Percentiles rank a stretch among this genome's conserved stretches.
Conservation (phyloP, 805 yeast genomes). For the Myxozyma neotropica region DNA sequence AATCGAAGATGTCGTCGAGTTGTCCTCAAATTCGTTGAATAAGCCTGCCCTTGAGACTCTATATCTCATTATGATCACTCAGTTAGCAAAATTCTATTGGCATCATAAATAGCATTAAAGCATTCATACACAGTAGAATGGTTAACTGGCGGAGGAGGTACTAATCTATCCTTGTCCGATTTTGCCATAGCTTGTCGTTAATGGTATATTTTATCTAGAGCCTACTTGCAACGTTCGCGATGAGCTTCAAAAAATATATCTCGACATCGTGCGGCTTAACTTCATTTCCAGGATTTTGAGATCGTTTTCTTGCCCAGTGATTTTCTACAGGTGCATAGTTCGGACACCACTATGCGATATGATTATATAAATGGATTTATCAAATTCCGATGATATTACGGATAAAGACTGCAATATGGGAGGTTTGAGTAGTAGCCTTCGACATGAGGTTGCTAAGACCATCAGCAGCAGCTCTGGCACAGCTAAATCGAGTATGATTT, state of each 20-base stretch:
- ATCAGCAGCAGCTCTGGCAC: background rate
- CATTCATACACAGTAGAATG: background rate
- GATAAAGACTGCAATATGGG: background rate
- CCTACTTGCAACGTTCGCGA: background rate
- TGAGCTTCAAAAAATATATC: background rate
- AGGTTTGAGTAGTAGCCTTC: background rate
- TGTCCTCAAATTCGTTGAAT: background rate
- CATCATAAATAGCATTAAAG: background rate
- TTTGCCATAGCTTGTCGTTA: background rate
- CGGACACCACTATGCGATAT: background rate
- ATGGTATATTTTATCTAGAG: background rate
- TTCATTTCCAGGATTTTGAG: background rate
- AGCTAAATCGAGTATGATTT: conserved; percentile 49
- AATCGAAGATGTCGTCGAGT: background rate
- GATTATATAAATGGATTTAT: background rate
- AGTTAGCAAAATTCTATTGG: background rate
- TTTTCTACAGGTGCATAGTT: too few species aligned
- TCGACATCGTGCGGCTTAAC: background rate
- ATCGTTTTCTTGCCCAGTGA: too few species aligned
- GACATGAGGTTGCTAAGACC: background rate
- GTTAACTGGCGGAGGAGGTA: background rate
- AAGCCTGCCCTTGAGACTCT: background rate
- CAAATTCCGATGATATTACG: background rate
- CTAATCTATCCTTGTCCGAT: background rate
- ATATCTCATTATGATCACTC: background rate